Percentiles rank a stretch among this genome's conserved stretches.
These are phyloP conservation scores for Trichoderma orchidacearum DNA, from an alignment of 495 filamentous ascomycete genomes.

Conservation along the genomic window DNA sequence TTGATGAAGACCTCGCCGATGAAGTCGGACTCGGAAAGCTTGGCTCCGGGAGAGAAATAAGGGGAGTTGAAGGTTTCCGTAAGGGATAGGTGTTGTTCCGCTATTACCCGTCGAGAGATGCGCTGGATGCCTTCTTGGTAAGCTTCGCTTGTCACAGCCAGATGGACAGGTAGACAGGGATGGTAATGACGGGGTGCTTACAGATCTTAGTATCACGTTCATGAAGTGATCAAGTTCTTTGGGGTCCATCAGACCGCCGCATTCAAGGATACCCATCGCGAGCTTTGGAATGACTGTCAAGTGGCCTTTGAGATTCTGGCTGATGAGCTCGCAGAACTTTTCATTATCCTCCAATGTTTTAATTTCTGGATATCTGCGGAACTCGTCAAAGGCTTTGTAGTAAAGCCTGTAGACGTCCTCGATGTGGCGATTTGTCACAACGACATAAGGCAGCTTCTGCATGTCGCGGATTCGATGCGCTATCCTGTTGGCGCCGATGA, in stretches of 20 bases:
- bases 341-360: constrained; percentile 86
- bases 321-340: constrained; percentile 66
- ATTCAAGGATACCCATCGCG: constrained; percentile 87
- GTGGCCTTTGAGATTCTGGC: constrained; percentile 70
- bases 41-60: constrained; percentile 79
- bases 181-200: constrained; percentile 28
- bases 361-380: constrained; percentile 73
- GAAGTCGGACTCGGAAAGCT: constrained; percentile 64
- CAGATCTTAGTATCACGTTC: constrained; percentile 82
- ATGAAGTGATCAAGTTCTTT: constrained; percentile 85
- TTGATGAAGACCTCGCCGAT: constrained; percentile 93
- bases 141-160: not conserved
- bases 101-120: constrained; percentile 91
- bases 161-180: not conserved
- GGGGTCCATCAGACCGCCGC: constrained; percentile 59
- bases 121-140: constrained; percentile 34
- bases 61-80: constrained; percentile 90
- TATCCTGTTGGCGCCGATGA: constrained; percentile 34
- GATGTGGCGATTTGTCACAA: constrained; percentile 89
- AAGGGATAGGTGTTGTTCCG: constrained; percentile 93
- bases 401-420: constrained; percentile 94
- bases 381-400: constrained; percentile 84
- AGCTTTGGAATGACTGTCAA: constrained; percentile 86
- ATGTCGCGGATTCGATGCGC: constrained; percentile 94
- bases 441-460: constrained; percentile 90